Base-by-base conservation (phyloP, 441 rosid genomes). In the Hura crepitans region DNA sequence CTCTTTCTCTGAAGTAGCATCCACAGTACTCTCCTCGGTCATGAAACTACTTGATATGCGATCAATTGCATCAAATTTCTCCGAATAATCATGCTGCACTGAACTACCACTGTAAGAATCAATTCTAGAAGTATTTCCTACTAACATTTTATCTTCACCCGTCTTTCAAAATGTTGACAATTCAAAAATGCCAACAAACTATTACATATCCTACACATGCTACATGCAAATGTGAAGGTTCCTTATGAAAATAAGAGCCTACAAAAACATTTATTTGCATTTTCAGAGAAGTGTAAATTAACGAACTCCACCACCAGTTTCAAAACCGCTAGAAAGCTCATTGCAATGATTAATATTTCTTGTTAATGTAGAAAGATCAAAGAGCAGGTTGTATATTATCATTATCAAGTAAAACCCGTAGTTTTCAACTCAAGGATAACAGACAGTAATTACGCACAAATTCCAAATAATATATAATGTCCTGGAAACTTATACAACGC, bases 1-100 rank as follows among this genome's bases (percentile, higher is more conserved):
- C 69, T 92, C 96, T 77, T 95, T 90, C 86, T 95, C 97, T 35
- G 97, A 90, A 74, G 78, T 77, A 65, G 96, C 89, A 85, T 90
- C 96, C 2, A 87, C 82, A 23, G 58, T 50, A 59, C 70, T 69
- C 18, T 82, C 96, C 18, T 84, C 91, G 22, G 66, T 13, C 53
- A 75, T 72, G 15, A 81, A 79, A 71, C 80, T 67, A 73, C 80
- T 84, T 20, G 87, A 81, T 42, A 85, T 69, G 68, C 66, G 75
- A 65, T 75, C 77, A 62, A 84, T n/a, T 0, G 79, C 75, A 79
- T 79, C 78, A 70, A 80, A 78, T 6, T 80, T 83, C 62, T 76
- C 72, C 1, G 66, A 67, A 78, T 77, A 82, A 27, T 82, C 84
- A 74, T 73, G 80, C n/a, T 74, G 35, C 53, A 72, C 78, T 11